phyloP scores from a whole-genome alignment of 208 protist genomes.

The Tritrichomonas foetus region DNA sequence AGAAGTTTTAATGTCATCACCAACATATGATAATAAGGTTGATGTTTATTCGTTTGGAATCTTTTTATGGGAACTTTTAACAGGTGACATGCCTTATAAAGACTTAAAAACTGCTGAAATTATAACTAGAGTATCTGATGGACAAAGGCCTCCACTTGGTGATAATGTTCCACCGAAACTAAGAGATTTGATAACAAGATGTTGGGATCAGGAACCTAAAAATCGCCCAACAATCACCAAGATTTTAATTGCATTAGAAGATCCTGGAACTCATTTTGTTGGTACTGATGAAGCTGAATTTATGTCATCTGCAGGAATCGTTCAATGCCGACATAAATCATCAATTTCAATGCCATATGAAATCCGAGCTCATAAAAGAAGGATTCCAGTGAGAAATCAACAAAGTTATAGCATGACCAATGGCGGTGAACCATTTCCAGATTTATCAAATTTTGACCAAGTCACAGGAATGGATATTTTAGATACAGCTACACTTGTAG shows the following conservation, averaged over 20 bases:
- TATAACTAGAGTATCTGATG: background rate
- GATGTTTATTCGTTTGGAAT: constrained; percentile 17
- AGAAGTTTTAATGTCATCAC: constrained; percentile 30
- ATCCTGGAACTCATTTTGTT: background rate
- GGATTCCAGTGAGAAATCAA: no score
- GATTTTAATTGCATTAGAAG: background rate
- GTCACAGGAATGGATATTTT: no score
- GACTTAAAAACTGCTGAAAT: background rate
- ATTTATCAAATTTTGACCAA: no score
- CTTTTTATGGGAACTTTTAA: constrained; percentile 20
- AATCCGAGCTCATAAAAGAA: no score
- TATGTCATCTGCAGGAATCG: background rate
- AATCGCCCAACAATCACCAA: background rate
- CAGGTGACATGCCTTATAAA: constrained; percentile 22
- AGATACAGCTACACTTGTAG: no score
- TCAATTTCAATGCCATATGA: no score
- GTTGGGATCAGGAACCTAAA: background rate
- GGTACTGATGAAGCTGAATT: constrained; percentile 15
- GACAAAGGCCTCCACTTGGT: background rate
- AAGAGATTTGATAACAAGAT: background rate
- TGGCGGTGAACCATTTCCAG: no score
- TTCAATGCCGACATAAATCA: background rate
- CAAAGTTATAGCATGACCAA: no score
- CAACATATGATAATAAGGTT: background rate
- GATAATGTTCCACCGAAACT: background rate